Percentiles rank a stretch among this genome's conserved stretches.
phyloP scores from a whole-genome alignment of 495 filamentous ascomycete species.

The Rostrohypoxylon terebratum region DNA sequence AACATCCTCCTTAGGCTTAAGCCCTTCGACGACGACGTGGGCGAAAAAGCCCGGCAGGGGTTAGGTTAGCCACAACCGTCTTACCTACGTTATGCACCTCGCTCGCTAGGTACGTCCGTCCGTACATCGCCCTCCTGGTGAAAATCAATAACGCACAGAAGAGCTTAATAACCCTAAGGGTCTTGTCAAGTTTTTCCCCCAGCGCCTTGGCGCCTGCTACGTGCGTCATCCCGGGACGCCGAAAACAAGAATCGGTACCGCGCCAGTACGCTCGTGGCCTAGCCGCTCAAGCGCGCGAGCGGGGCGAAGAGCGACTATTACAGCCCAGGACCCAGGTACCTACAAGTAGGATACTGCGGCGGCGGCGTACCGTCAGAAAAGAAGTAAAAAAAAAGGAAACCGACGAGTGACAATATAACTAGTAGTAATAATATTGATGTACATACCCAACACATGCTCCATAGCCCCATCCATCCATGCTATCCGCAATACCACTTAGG shows the following conservation, averaged over 20 bases:
- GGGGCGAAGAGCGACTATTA: not conserved
- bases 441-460: not conserved
- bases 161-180: too few species aligned
- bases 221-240: conserved; percentile 19
- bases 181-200: conserved; percentile 10
- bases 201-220: conserved; percentile 20
- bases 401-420: too few species aligned
- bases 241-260: not conserved
- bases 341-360: too few species aligned
- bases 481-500: not conserved
- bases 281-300: not conserved
- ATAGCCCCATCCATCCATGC: not conserved
- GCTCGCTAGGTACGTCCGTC: too few species aligned
- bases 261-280: not conserved
- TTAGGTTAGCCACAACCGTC: not conserved
- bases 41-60: not conserved
- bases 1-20: not conserved
- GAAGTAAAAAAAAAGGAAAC: too few species aligned
- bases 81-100: too few species aligned
- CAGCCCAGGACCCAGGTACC: too few species aligned
- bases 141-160: not conserved
- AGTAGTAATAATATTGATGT: not conserved
- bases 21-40: not conserved
- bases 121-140: too few species aligned
- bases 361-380: too few species aligned